A percentile compares a stretch with the other conserved stretches of the same genome.
Conservation (phyloP, 73 alveolate species). For the Effrenium voratum region DNA sequence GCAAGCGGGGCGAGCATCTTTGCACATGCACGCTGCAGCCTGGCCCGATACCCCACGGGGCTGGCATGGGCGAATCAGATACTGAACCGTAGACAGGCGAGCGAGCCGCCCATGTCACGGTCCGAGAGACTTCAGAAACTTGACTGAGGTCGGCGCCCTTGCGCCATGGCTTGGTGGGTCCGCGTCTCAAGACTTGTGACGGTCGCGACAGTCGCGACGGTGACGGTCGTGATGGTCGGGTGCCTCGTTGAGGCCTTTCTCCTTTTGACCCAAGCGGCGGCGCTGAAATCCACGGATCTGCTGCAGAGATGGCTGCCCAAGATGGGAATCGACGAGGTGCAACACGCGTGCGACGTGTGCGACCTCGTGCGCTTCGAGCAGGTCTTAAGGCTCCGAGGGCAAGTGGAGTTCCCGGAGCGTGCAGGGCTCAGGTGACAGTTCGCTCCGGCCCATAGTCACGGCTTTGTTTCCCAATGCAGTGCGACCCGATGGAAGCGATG, state of each 20-base stretch:
- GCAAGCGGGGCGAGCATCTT: neutral
- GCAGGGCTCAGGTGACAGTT: neutral
- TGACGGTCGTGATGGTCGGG: no score
- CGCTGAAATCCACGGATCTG: slow-evolving; percentile 74
- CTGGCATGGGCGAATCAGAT: slow-evolving; percentile 36
- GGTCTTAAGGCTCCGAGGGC: slow-evolving; percentile 45
- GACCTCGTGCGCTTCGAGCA: neutral
- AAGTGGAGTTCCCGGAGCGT: slow-evolving; percentile 34
- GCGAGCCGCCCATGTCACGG: no score
- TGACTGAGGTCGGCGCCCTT: no score
- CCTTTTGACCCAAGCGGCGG: neutral
- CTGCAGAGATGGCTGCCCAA: slow-evolving; percentile 72
- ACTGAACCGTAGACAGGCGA: no score
- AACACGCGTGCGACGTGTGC: neutral
- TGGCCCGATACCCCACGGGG: slow-evolving; percentile 74
- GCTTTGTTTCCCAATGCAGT: neutral
- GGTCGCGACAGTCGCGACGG: no score
- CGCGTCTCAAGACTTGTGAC: no score
- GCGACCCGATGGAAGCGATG: no score
- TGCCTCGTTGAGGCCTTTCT: no score
- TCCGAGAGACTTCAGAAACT: neutral
- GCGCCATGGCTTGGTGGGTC: no score
- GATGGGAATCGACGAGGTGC: slow-evolving; percentile 46
- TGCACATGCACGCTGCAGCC: neutral
- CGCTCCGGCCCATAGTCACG: neutral